Base-by-base conservation (phyloP, 169 alveolate species). In the Eimeria maxima region DNA sequence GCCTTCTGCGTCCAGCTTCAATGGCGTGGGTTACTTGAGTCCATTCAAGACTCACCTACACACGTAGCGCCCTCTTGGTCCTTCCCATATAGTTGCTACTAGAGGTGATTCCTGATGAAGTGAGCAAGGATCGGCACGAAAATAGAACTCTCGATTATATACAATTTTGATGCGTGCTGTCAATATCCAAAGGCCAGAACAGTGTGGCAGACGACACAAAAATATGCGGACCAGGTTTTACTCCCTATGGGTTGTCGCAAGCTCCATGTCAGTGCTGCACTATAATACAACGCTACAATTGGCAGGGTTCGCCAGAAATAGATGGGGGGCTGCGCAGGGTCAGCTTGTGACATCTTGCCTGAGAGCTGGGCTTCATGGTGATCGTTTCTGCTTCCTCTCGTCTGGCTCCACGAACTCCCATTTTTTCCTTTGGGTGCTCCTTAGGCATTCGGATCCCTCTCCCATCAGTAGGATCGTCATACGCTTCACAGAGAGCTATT, bases 11-110 rank as follows among this genome's bases (percentile, higher is more conserved):
- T 69, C 50, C 8, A 29, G 33, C 4, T n/a, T 33, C 47, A 29
- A 69, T 33, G 22, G 42, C 38, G 38, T 7, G 38, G 33, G 22
- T 65, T 65, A 65, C 38, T 3, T 20, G 74, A 33, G 8, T 65
- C 11, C 1, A 7, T 8, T 27, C 50, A 29, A 11, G 50, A 16
- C 50, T 86, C 63, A 86, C 93, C 93, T 86, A 65, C 93, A 86
- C 81, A 86, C 93, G 80, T 86, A 86, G 63, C 93, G 93, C 14
- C 93, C 93, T 38, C 63, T 86, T 22, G 93, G 93, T 0, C 93
- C 93, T 73, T 86, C 93, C 93, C 93, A 86, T 38, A 86, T 86
- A 33, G 93, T 86, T 63, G 93, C 93, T 45, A 86, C 93, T n/a
- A 86, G 65, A 22, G 93, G 93, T 14, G 93, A 57, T 27, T 86